Percentiles rank a stretch among this genome's conserved stretches.
These are phyloP conservation scores for Gossypium anomalum DNA, from an alignment of 345 rosid species.

Conservation along the genomic window DNA sequence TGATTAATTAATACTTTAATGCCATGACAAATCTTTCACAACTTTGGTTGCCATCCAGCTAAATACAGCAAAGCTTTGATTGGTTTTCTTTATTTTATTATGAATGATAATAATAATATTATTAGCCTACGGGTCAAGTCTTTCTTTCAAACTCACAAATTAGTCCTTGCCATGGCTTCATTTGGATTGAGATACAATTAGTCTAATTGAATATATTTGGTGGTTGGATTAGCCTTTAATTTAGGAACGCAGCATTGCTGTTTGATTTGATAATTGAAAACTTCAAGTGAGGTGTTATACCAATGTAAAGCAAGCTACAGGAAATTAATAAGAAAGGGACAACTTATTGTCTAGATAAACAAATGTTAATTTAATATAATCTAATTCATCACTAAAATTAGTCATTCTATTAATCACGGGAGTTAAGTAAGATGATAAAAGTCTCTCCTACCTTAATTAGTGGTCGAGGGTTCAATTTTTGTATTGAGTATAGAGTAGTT, in stretches of 20 bases:
- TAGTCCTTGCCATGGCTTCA: neutral
- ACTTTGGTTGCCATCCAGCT: slow-evolving; percentile 23
- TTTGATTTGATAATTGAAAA: neutral
- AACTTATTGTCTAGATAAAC: neutral
- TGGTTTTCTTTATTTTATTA: neutral
- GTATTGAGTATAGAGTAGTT: rapidly evolving
- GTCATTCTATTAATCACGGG: no score
- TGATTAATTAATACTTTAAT: slow-evolving; percentile 8
- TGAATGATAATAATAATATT: neutral
- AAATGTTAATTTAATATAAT: neutral
- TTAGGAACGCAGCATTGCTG: neutral
- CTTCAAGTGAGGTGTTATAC: no score
- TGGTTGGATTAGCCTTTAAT: slow-evolving; percentile 11
- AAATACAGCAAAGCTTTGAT: slow-evolving; percentile 17
- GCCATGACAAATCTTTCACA: slow-evolving; percentile 1
- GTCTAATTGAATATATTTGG: neutral
- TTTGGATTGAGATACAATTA: neutral
- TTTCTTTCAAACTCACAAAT: slow-evolving; percentile 6
- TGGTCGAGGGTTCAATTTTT: rapidly evolving
- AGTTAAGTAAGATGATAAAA: no score
- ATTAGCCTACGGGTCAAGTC: neutral
- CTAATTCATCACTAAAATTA: neutral
- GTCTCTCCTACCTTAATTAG: no score
- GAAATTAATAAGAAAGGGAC: neutral
- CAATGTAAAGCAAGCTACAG: no score